Evolutionary conservation across 2,329 filamentous ascomycete genomes (phyloP).

Genomic region (Pseudocercospora vitis): DNA sequence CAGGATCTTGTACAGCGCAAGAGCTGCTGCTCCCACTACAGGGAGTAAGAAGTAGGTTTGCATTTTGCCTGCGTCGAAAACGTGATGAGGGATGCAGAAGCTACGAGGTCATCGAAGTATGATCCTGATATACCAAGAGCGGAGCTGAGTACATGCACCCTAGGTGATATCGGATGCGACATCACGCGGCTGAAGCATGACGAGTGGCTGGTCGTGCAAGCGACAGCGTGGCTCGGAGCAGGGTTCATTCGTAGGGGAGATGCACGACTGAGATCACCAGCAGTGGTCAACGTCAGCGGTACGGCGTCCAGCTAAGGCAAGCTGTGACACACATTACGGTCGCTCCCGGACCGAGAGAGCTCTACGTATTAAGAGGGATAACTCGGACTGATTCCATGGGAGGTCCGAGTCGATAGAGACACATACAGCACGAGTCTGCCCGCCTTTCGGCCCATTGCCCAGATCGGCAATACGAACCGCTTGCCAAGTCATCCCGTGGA

Average conservation of each 20-base stretch:
- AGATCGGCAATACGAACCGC: no score
- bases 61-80: constrained; percentile 22
- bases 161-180: no score
- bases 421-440: no score
- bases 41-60: constrained; percentile 28
- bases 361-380: no score
- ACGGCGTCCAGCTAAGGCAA: not conserved
- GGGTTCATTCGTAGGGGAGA: not conserved
- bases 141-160: not conserved
- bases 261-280: not conserved
- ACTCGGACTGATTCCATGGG: no score
- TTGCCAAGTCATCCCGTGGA: no score
- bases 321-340: not conserved
- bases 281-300: not conserved
- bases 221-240: not conserved
- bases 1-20: constrained; percentile 30
- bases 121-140: not conserved
- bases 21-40: constrained; percentile 26
- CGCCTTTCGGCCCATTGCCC: no score
- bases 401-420: no score
- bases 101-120: no score
- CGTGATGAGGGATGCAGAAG: no score
- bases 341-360: not conserved
- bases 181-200: no score
- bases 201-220: not conserved